Base-by-base conservation (phyloP, 331 rosid genomes). In the Quercus lobata region DNA sequence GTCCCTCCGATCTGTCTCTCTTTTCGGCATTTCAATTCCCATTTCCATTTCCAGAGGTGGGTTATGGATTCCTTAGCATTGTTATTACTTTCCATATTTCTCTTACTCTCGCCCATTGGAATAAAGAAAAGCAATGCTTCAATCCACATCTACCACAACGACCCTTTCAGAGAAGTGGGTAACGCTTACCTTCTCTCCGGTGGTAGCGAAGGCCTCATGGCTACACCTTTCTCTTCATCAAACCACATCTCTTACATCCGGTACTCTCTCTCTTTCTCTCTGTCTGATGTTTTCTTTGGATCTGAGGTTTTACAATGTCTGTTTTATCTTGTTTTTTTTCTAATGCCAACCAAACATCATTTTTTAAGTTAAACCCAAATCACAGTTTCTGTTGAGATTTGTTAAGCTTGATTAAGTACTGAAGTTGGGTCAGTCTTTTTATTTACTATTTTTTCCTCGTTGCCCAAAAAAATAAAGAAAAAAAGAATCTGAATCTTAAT, bases 111-210 rank as follows among this genome's bases (percentile, higher is more conserved):
- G 24, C 57, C 78, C 44, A 17, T 71, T 57, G n/a, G 80, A 62
- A 53, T 87, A 61, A 74, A 82, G 3, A 74, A 85, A 2, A 24
- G 87, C 72, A 58, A 86, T 37, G 98, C 97, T 16, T 94, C 98
- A 44, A 89, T 94, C 65, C 98, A 94, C 82, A 34, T 83, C 84
- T 94, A 94, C 89, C 30, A 85, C 70, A 79, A 78, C 30, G 87
- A 91, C 56, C 29, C 81, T 37, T 94, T 94, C 85, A 77, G 46
- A 60, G 98, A 94, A 75, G 86, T 94, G 57, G 97, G 97, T 74
- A 92, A 91, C 80, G 85, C 97, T 73, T 89, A 85, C 82, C 97
- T 94, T 81, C 92, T 94, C 86, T 84, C 97, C 80, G 97, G 97
- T 63, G 98, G 98, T 61, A 94, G 97, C 82, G 98, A 94, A 88